Percentiles rank a stretch among this genome's conserved stretches.
Conservation (phyloP, 140 eudicot species). For the Anethum foeniculum region DNA sequence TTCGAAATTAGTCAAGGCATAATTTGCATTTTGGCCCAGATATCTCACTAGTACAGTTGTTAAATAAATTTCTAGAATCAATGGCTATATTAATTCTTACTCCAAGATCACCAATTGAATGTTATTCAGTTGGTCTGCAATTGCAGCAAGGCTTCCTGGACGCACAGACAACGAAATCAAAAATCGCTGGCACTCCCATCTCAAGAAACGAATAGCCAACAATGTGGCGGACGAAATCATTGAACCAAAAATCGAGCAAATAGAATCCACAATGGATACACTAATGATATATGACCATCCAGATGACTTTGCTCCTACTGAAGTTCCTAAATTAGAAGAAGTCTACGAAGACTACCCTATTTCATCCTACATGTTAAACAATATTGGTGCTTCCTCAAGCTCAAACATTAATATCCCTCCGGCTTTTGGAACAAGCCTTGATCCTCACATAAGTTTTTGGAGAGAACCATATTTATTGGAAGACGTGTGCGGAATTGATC, state of each 20-base stretch:
- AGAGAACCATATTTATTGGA: constrained; percentile 2
- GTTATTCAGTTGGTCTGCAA: neutral
- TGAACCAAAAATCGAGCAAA: neutral
- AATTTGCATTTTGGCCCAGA: neutral
- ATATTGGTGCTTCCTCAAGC: neutral
- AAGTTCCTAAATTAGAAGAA: neutral
- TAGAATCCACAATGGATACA: neutral
- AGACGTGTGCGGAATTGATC: neutral
- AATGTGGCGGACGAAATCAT: neutral
- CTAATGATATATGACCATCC: neutral
- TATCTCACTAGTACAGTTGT: neutral
- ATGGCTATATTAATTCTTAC: neutral
- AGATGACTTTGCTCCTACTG: neutral
- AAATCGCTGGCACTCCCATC: constrained; percentile 4
- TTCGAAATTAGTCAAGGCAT: neutral
- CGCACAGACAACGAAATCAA: neutral
- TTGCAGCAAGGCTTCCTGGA: neutral
- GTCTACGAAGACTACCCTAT: neutral
- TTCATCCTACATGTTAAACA: neutral
- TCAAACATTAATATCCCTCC: neutral
- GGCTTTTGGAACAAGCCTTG: neutral
- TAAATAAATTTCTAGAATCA: neutral
- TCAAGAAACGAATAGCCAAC: neutral
- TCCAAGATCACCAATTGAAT: neutral
- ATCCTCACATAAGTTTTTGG: constrained; percentile 8